Conservation (phyloP, 2,329 filamentous ascomycete species). For the Ophiocordyceps camponoti-rufipedis region DNA sequence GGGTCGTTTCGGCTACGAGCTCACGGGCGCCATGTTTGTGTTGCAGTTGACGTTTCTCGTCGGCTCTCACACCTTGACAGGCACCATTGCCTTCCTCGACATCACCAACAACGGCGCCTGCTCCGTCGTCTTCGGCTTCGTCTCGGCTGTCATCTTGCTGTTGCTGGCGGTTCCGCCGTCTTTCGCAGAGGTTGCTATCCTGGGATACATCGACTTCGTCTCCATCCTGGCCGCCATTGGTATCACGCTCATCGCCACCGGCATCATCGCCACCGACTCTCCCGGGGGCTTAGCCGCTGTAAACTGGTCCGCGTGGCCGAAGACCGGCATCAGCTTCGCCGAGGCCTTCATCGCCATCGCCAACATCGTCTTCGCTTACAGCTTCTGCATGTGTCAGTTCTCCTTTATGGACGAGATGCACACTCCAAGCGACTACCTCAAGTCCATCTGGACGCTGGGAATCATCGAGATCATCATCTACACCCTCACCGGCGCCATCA, state of each 20-base stretch:
- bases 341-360: conserved; percentile 41
- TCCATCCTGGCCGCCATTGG: conserved; percentile 46
- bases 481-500: conserved; percentile 44
- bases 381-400: conserved; percentile 33
- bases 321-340: conserved; percentile 25
- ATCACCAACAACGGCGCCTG: conserved; percentile 36
- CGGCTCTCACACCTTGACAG: conserved; percentile 54
- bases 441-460: conserved; percentile 44
- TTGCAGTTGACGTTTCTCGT: conserved; percentile 52
- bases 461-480: conserved; percentile 46
- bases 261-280: conserved; percentile 19
- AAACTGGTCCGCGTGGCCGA: conserved; percentile 27
- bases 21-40: conserved; percentile 42
- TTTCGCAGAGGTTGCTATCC: conserved; percentile 28
- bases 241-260: conserved; percentile 48
- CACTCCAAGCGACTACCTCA: conserved; percentile 24
- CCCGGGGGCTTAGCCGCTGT: conserved; percentile 14
- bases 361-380: conserved; percentile 57
- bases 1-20: conserved; percentile 40
- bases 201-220: conserved; percentile 36
- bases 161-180: conserved; percentile 27
- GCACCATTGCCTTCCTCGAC: conserved; percentile 49
- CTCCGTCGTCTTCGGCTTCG: conserved; percentile 24
- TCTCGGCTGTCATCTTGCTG: conserved; percentile 26
- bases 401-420: conserved; percentile 36